Base-by-base conservation (phyloP, 2,329 filamentous ascomycete species). In the Hypoxylon sp. region DNA sequence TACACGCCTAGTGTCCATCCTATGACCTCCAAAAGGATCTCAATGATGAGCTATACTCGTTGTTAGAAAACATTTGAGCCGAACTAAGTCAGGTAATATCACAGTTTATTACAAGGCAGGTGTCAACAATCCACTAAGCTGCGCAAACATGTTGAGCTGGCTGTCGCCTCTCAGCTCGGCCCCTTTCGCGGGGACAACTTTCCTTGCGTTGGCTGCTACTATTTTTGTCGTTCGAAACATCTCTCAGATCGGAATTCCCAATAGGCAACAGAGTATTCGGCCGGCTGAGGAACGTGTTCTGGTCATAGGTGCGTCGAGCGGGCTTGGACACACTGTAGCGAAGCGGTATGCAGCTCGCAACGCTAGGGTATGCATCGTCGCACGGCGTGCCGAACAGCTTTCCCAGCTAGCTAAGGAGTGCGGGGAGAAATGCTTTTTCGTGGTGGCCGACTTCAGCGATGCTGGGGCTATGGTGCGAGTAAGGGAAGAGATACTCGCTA, bases 241-340 rank as follows among this genome's bases (percentile, higher is more conserved):
- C 4, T 12, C 52, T n/a, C 52, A 45, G 43, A 39, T 58, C 8
- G 50, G 12, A 14, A 39, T 51, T n/a, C 25, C 48, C 12, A 58
- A 25, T 0, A 70, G 71, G 57, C 39, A 50, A 1, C 54, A n/a
- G 12, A 41, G 25, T 5, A 51, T 74, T 12, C 45, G 4, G 9
- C 69, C 62, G 29, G 41, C 56, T 1, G 52, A 72, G 30, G 76
- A 78, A 56, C 75, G 76, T 9, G 74, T 78, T 21, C 68, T 77
- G 12, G 65, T 78, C 27, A 66, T 78, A 54, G 76, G 76, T 4
- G 76, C 76, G 1, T 78, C 76, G 1, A 77, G 76, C 58, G 76
- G 76, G 27, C 71, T 78, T n/a, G 76, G 76, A 6, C 71, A 71
- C 23, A 61, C 71, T 11, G 52, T 75, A n/a, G 72, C 73, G 5